Evolutionary conservation across 306 rosid genomes (phyloP), one percentile per base, ranked within the genome.

Genomic region (Fragaria ananassa): DNA sequence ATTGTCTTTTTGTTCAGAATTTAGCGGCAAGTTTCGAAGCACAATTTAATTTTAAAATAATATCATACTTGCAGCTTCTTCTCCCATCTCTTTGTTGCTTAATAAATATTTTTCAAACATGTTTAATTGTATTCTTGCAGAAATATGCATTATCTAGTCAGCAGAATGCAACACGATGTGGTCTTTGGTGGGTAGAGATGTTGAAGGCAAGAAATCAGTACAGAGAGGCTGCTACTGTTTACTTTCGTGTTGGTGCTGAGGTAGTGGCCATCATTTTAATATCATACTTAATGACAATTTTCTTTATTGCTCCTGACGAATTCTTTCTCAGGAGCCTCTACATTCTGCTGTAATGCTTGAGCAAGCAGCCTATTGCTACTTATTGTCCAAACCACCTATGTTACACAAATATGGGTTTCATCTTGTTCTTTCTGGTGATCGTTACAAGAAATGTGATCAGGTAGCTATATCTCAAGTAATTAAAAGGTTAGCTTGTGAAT

Each of bases 351-450:
- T 95, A 71, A 92, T 95, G 96, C 97, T 92, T 72, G 99, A 95
- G 89, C 99, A 95, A 91, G 99, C 99, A 53, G 91, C 99, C 10
- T 91, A 90, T 83, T 95, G 99, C 82, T 95, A 90, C 87, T 83
- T 91, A 85, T 54, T 89, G 85, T 88, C 97, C 77, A 89, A 85
- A 79, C 99, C 99, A 79, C 93, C 97, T 77, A 86, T 95, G 97
- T 81, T 88, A 66, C 97, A 93, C 82, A 95, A 95, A 84, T 91
- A 88, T 80, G 99, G 99, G 80, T 95, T 95, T 88, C 97, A 95
- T 91, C 97, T 95, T 78, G 99, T 95, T 87, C 97, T 95, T 82
- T 88, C 99, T 76, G 99, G 99, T 46, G 99, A 95, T 84, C 96
- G 86, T 86, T 95, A 95, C 88, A 92, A 92, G 81, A 90, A 90